Evolutionary conservation across 1,139 yeast species (phyloP), one percentile per base, ranked within the genome.

Genomic region (Pichia sp.): DNA sequence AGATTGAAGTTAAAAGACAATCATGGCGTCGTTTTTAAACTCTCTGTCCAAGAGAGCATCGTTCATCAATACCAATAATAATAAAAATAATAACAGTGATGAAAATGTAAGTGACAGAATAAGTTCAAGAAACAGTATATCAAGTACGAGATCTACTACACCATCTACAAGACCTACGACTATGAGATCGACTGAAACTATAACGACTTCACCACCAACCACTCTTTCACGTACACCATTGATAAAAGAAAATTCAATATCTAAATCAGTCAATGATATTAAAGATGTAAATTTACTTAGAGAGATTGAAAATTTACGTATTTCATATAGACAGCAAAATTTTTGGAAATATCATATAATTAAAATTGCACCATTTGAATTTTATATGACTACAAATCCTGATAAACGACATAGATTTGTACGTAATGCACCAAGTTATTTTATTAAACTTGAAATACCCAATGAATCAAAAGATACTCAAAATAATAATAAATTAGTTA

Each of bases 301-400:
- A 11, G 51, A 49, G 22, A 35, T 47, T 22, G 50, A 48, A 27
- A 43, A 43, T 8, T 28, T 51, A 20, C 30, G 42, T 23, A 34
- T 24, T 9, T 42, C 47, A 2, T 49, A 47, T 35, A 39, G 48
- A 30, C 43, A 43, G 16, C 64, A 61, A 35, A 46, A 47, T 12
- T 79, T 75, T 53, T 78, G 84, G 83, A 80, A 80, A 55, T 80
- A 78, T 55, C 86, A 80, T 54, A 64, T 78, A 10, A 59, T 76
- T 28, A 69, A 66, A 43, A 64, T 76, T 42, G 78, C 79, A 5
- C 68, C 68, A 34, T 70, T 69, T 48, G 64, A 58, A 37, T 58
- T 77, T 45, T 79, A 78, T 53, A 56, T 79, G 28, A 72, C 83
- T 2, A 79, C 85, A 1, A 80, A 78, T 53, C 85, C 85, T 0